Evolutionary conservation across 441 rosid genomes (phyloP), one percentile per base, ranked within the genome.

Genomic region (Metrosideros polymorpha): DNA sequence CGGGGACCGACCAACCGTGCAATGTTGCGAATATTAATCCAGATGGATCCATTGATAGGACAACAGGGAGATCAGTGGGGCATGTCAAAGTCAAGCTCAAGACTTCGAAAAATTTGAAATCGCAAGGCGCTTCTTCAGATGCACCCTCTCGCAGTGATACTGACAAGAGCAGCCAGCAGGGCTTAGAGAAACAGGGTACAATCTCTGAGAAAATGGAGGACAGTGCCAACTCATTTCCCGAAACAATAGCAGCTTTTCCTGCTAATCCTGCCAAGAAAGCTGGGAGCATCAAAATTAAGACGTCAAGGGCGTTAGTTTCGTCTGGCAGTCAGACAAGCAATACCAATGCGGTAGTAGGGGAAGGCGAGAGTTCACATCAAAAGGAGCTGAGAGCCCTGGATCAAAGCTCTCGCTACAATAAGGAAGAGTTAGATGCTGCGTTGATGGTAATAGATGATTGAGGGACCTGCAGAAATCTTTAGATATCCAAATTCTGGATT

Each of bases 11-110:
- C 85, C 94, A 90, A 89, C 93, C 97, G 45, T 56, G 89, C 87
- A 87, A 91, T 91, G 88, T 92, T 85, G 92, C 91, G 43, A 93
- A 83, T 86, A 89, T 91, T 59, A 92, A 94, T 55, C 92, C 94
- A 19, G 94, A 92, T 89, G 94, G 93, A 25, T 92, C 96, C 17
- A 84, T 89, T 84, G 95, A 92, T 88, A 94, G 92, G 83, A 86
- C 90, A 30, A 75, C 83, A 0, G 95, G 88, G 8, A 96, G 90
- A 87, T 86, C 95, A 1, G 90, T 93, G 59, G 94, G 94, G 49
- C 94, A 95, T 56, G 96, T 96, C 52, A 96, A 98, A 92, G 98
- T 96, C 50, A 96, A 96, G 92, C 90, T 96, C 83, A 96, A 94
- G 94, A 92, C 95, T 84, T 89, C 97, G 0, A 95, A 92, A 91